A percentile compares a stretch with the other conserved stretches of the same genome.
Evolutionary conservation across 2,329 filamentous ascomycete species (phyloP).

Genomic region (Exophiala bonariae): DNA sequence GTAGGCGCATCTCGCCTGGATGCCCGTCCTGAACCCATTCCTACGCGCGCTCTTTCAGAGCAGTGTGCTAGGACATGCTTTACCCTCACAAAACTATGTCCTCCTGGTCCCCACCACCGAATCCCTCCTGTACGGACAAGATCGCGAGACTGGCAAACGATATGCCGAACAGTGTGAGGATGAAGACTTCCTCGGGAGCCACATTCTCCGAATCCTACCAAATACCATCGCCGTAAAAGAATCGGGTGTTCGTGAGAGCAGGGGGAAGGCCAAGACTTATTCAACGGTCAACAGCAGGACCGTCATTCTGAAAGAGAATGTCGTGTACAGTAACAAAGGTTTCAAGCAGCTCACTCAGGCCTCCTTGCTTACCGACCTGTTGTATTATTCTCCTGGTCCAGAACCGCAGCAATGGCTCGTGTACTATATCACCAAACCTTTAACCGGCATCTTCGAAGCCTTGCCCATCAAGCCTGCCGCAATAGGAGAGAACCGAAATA

Average conservation of each 20-base stretch:
- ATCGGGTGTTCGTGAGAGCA: slow-evolving; percentile 75
- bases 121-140: slow-evolving; percentile 81
- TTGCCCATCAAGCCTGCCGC: slow-evolving; percentile 36
- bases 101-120: slow-evolving; percentile 93
- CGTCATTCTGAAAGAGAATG: slow-evolving; percentile 89
- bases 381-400: slow-evolving; percentile 87
- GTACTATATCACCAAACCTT: slow-evolving; percentile 89
- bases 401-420: slow-evolving; percentile 93
- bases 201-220: slow-evolving; percentile 83
- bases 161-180: slow-evolving; percentile 80
- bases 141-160: slow-evolving; percentile 76
- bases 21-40: slow-evolving; percentile 99
- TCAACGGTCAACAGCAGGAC: slow-evolving; percentile 89
- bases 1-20: slow-evolving; percentile 55
- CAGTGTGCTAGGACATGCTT: slow-evolving; percentile 86
- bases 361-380: slow-evolving; percentile 76
- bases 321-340: slow-evolving; percentile 95
- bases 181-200: slow-evolving; percentile 94
- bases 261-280: slow-evolving; percentile 92
- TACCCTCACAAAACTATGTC: slow-evolving; percentile 86
- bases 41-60: slow-evolving; percentile 98
- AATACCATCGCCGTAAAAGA: slow-evolving; percentile 51
- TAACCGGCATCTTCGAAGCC: slow-evolving; percentile 83
- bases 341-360: slow-evolving; percentile 92
- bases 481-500: slow-evolving; percentile 27